Conservation (phyloP, 192 early-diverging fungal genomes). For the Gigaspora rosea region DNA sequence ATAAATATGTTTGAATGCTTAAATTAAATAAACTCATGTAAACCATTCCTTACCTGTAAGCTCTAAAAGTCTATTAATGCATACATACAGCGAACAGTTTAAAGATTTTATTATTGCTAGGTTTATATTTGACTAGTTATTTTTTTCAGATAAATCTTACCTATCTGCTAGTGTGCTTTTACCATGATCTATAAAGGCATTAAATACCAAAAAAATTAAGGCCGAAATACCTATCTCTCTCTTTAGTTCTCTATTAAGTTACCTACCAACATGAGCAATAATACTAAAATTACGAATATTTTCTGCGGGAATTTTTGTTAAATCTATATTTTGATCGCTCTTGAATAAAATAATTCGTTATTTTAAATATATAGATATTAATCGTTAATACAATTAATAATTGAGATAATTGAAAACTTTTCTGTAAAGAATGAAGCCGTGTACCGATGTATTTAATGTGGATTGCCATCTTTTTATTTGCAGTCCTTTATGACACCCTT, state of each 20-base stretch:
- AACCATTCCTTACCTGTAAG: slow-evolving; percentile 73
- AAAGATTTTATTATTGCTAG: neutral
- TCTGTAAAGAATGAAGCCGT: too few species aligned
- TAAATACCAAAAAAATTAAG: neutral
- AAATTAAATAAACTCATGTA: slow-evolving; percentile 53
- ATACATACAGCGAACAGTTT: neutral
- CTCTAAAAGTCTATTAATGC: slow-evolving; percentile 72
- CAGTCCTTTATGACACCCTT: too few species aligned
- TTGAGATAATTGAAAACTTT: too few species aligned
- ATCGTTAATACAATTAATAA: neutral
- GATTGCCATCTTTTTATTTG: too few species aligned
- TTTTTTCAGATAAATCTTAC: slow-evolving; percentile 32
- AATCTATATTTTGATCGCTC: slow-evolving; percentile 47
- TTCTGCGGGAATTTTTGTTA: slow-evolving; percentile 72
- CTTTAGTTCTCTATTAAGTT: neutral
- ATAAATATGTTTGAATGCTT: neutral
- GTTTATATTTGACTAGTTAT: neutral
- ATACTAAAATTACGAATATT: slow-evolving; percentile 93
- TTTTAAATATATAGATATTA: neutral
- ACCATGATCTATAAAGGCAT: slow-evolving; percentile 67
- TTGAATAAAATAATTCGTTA: neutral
- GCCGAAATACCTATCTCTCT: neutral
- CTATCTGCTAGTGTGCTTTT: slow-evolving; percentile 91
- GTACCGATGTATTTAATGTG: too few species aligned
- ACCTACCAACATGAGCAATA: slow-evolving; percentile 75